Evolutionary conservation across 257 asterid species (phyloP).

Genomic region (Solanum verrucosum): DNA sequence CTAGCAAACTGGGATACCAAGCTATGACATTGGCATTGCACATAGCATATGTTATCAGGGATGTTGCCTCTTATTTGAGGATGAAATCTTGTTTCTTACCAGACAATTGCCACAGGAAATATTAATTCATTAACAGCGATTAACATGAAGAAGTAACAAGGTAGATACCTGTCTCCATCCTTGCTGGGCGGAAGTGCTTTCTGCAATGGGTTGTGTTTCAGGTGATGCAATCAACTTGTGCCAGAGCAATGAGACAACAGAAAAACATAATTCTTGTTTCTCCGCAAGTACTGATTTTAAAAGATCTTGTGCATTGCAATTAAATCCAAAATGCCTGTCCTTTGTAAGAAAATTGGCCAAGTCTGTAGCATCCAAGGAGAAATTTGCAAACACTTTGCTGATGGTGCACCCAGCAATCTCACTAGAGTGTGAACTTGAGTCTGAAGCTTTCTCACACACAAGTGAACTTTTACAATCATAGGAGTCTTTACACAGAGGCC

Average conservation of each 20-base stretch:
- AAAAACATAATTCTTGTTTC: conserved; percentile 89
- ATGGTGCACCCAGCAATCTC: conserved; percentile 32
- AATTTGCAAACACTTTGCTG: conserved; percentile 52
- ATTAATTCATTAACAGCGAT: background rate
- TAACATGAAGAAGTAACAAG: background rate
- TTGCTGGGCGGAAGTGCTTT: conserved; percentile 97
- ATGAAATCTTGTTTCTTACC: background rate
- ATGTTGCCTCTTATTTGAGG: background rate
- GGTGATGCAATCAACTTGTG: conserved; percentile 94
- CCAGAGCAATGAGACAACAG: conserved; percentile 97
- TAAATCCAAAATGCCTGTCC: conserved; percentile 91
- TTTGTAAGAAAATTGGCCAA: conserved; percentile 86
- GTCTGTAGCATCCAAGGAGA: conserved; percentile 81
- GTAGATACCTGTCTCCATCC: conserved; percentile 97
- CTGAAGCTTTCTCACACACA: conserved; percentile 24
- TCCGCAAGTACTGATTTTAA: conserved; percentile 71
- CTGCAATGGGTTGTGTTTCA: conserved; percentile 86
- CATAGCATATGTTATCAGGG: background rate
- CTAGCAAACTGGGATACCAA: background rate
- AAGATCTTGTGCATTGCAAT: conserved; percentile 72
- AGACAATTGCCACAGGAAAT: background rate
- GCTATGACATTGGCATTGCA: background rate
- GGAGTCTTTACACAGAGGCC: conserved; percentile 24
- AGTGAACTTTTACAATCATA: conserved; percentile 29
- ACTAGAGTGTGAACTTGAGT: conserved; percentile 18